Base-by-base conservation (phyloP, 169 alveolate species). In the Plasmodium coatneyi region DNA sequence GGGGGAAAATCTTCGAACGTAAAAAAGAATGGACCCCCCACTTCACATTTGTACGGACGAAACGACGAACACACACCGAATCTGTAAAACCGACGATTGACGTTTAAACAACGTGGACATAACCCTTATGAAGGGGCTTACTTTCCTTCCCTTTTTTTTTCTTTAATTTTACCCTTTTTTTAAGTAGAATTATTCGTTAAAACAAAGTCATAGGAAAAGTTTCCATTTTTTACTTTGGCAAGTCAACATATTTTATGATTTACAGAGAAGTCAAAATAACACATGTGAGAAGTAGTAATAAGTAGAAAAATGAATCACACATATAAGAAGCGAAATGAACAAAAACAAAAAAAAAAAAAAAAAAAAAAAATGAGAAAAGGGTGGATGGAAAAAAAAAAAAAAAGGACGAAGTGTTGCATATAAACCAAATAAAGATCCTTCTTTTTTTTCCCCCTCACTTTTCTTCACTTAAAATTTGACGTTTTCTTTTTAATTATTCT, bases 401-500 rank as follows among this genome's bases (percentile, higher is more conserved):
- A 66, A 66, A 66, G 34, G 28, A 25, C 34, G 14, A 66, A 66
- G 36, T 22, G 76, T 66, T 66, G 76, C 34, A 19, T 66, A 22
- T 66, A 19, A 66, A 25, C 76, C 76, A 66, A 66, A 66, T 66
- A 66, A 66, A 66, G 34, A 25, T 0, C 34, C 1, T 66, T 66
- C 1, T 25, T 66, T 66, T 66, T n/a, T 19, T 66, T 66, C 9
- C 28, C 3, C 1, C 16, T 16, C 6, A 5, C 41, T 22, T 78
- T 14, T 36, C 43, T 19, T 41, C n/a, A 36, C 70, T 78, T 78
- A 36, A 32, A 41, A 36, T 78, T 78, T 32, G 43, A 19, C 46
- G 12, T 19, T 78, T 78, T 46, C 84, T 14, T 5, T 32, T 41
- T 19, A 74, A 74, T 74, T 74, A 74, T 74, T 74, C 83, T 22